Base-by-base conservation (phyloP, 2,329 filamentous ascomycete genomes). In the Ramularia endophylla region DNA sequence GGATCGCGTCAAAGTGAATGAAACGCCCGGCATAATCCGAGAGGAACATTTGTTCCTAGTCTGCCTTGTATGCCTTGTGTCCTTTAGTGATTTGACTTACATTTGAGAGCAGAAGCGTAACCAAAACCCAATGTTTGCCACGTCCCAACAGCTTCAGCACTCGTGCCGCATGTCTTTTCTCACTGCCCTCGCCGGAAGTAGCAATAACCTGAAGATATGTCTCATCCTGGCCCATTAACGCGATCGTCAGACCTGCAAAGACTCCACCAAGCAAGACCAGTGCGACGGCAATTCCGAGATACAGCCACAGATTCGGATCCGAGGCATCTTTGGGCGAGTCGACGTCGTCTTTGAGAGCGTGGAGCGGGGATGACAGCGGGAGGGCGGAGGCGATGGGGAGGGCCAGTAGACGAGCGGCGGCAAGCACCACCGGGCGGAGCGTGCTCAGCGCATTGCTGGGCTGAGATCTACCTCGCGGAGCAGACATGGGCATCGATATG, bases 41-140 rank as follows among this genome's bases (percentile, higher is more conserved):
- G n/a, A n/a, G n/a, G n/a, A n/a, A n/a, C n/a, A n/a, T n/a, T n/a
- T n/a, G n/a, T n/a, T n/a, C n/a, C n/a, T n/a, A n/a, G n/a, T n/a
- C n/a, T n/a, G n/a, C n/a, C n/a, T n/a, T n/a, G n/a, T n/a, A n/a
- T n/a, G n/a, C n/a, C n/a, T n/a, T n/a, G n/a, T n/a, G n/a, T n/a
- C n/a, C n/a, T n/a, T n/a, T n/a, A n/a, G n/a, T n/a, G n/a, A n/a
- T n/a, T n/a, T n/a, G n/a, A n/a, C n/a, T n/a, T n/a, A n/a, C n/a
- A 64, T 98, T 98, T 64, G 88, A 88, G 41, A 98, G 72, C 6
- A 98, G 76, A 18, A 98, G 70, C 2, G 92, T 97, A 40, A 98
- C 92, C 43, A 98, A 72, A 15, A 98, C 90, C 92, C 92, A 98
- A 66, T 98, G 92, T 65, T 98, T 98, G 56, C 92, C 92, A 56